phyloP scores from a whole-genome alignment of 1,284 basidiomycete genomes.

The Flammula alnicola region DNA sequence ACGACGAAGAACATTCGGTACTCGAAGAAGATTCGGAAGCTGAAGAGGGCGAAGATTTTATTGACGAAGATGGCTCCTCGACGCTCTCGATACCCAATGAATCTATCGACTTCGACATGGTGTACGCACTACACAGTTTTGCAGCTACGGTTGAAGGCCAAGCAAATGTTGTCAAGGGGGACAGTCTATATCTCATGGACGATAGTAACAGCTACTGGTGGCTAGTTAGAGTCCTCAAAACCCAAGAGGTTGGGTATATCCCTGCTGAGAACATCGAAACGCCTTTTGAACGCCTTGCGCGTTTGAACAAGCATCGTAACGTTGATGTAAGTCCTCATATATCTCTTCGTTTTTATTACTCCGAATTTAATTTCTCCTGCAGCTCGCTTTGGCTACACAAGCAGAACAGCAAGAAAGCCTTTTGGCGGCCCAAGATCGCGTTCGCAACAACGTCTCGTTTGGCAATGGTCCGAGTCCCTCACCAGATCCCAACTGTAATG shows the following conservation, averaged over 20 bases:
- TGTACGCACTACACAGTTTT: conserved; percentile 91
- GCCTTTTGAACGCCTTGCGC: conserved; percentile 92
- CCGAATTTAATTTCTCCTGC: conserved; percentile 7
- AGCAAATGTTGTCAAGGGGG: conserved; percentile 95
- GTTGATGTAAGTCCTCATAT: conserved; percentile 74
- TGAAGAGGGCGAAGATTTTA: conserved; percentile 68
- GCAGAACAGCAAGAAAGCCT: conserved; percentile 62
- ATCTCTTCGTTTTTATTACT: background rate
- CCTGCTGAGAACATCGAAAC: conserved; percentile 99
- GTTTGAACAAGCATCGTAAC: conserved; percentile 97
- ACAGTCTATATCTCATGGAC: conserved; percentile 92
- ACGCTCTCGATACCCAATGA: conserved; percentile 88
- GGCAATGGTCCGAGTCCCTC: conserved; percentile 25
- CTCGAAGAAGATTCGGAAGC: conserved; percentile 78
- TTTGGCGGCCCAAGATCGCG: conserved; percentile 50
- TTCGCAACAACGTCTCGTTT: conserved; percentile 48
- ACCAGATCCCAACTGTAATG: conserved; percentile 19
- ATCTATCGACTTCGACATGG: conserved; percentile 89
- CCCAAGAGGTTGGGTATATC: conserved; percentile 99
- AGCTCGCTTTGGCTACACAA: conserved; percentile 79
- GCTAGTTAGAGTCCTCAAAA: conserved; percentile 95
- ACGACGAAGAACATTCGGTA: conserved; percentile 77
- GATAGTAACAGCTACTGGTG: conserved; percentile 99
- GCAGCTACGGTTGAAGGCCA: conserved; percentile 96
- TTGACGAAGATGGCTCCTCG: conserved; percentile 80